Conservation (phyloP, 192 early-diverging fungal genomes). For the Piromyces sp. region DNA sequence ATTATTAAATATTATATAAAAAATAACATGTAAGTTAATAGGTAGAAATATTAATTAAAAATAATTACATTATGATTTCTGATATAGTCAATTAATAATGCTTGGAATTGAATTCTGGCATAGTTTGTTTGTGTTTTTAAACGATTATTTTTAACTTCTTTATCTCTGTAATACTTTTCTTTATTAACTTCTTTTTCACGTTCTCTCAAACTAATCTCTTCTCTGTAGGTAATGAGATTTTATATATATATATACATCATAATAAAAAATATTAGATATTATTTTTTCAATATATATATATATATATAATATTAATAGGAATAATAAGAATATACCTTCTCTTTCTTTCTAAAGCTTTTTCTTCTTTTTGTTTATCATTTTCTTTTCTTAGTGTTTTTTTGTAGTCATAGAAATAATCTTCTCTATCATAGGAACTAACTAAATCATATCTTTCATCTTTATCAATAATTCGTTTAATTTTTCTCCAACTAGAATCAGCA, state of each 20-base stretch:
- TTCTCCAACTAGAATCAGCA: slow-evolving; percentile 41
- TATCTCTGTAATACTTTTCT: slow-evolving; percentile 12
- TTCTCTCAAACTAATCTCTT: slow-evolving; percentile 31
- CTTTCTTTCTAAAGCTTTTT: slow-evolving; percentile 12
- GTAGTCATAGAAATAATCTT: slow-evolving; percentile 53
- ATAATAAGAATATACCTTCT: slow-evolving; percentile 6
- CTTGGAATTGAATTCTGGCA: slow-evolving; percentile 17
- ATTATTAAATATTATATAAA: no score
- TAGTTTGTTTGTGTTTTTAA: slow-evolving; percentile 15
- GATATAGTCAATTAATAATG: slow-evolving; percentile 28
- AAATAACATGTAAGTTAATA: no score
- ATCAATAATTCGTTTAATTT: slow-evolving; percentile 46
- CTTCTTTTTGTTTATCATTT: slow-evolving; percentile 10
- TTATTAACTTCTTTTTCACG: slow-evolving; percentile 30
- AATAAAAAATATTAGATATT: no score
- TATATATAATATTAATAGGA: neutral
- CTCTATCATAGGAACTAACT: slow-evolving; percentile 39
- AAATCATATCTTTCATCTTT: slow-evolving; percentile 44
- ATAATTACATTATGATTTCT: slow-evolving; percentile 20
- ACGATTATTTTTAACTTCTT: slow-evolving; percentile 15
- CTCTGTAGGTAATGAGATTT: no score
- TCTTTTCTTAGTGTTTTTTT: slow-evolving; percentile 9
- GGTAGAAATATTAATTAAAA: neutral
- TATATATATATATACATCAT: no score
- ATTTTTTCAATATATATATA: no score